phyloP scores from a whole-genome alignment of 225 moss, liverwort and hornwort species.

The Pleurozium schreberi region DNA sequence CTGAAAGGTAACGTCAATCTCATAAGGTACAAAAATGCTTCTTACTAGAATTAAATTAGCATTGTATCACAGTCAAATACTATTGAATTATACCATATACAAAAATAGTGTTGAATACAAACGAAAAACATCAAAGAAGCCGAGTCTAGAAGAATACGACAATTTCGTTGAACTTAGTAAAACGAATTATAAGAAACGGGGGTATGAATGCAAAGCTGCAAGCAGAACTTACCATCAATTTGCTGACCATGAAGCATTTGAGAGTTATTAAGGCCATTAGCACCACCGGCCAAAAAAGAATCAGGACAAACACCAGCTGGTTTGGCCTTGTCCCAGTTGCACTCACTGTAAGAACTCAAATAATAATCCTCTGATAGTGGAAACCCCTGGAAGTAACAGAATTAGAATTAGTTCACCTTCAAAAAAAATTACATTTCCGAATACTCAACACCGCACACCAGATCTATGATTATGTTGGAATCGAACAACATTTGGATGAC shows the following conservation, averaged over 20 bases:
- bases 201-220: background rate
- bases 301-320: constrained; percentile 95
- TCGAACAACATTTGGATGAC: background rate
- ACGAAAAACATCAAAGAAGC: background rate
- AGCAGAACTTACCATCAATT: constrained; percentile 46
- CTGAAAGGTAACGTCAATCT: constrained; percentile 4
- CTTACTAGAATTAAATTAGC: background rate
- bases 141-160: background rate
- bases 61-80: background rate
- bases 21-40: background rate
- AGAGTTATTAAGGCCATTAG: constrained; percentile 40
- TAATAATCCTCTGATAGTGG: constrained; percentile 90
- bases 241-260: constrained; percentile 77
- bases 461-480: background rate
- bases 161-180: background rate
- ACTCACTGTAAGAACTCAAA: constrained; percentile 66
- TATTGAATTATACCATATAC: background rate
- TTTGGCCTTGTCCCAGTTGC: constrained; percentile 82
- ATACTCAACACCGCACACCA: background rate
- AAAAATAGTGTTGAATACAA: background rate
- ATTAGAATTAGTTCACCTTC: background rate
- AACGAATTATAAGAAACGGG: background rate
- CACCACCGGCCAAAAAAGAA: constrained; percentile 55
- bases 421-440: background rate
- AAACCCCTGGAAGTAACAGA: constrained; percentile 23